Evolutionary conservation across 2,329 filamentous ascomycete genomes (phyloP).

Genomic region (Monilinia laxa): DNA sequence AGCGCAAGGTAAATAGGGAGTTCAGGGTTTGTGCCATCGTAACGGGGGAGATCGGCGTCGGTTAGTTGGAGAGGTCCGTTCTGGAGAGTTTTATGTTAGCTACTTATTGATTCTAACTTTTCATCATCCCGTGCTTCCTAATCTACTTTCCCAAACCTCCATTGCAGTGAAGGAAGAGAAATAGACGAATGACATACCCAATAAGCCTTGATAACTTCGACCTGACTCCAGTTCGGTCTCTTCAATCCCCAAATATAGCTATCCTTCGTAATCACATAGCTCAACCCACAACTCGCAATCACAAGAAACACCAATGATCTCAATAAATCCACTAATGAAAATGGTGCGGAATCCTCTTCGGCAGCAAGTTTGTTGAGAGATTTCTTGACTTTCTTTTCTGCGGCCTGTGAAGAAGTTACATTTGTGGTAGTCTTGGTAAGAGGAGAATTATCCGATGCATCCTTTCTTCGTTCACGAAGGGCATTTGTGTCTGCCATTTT

Average conservation of each 20-base stretch:
- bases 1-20: constrained; percentile 89
- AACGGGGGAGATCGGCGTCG: constrained; percentile 67
- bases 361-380: constrained; percentile 24
- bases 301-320: constrained; percentile 37
- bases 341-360: constrained; percentile 33
- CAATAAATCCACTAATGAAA: constrained; percentile 35
- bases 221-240: constrained; percentile 34
- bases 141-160: too few relatives aligned
- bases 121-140: neutral
- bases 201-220: constrained; percentile 32
- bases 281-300: constrained; percentile 32
- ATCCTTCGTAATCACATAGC: constrained; percentile 40
- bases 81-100: constrained; percentile 39
- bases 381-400: constrained; percentile 16
- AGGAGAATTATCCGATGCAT: neutral
- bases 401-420: neutral
- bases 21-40: constrained; percentile 72
- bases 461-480: constrained; percentile 18
- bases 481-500: constrained; percentile 11
- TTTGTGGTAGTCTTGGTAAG: constrained; percentile 3
- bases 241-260: constrained; percentile 35
- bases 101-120: neutral
- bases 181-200: constrained; percentile 30
- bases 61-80: constrained; percentile 67
- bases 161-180: neutral